phyloP scores from a whole-genome alignment of 768 basidiomycete species.

The Lanmaoa rubissima region DNA sequence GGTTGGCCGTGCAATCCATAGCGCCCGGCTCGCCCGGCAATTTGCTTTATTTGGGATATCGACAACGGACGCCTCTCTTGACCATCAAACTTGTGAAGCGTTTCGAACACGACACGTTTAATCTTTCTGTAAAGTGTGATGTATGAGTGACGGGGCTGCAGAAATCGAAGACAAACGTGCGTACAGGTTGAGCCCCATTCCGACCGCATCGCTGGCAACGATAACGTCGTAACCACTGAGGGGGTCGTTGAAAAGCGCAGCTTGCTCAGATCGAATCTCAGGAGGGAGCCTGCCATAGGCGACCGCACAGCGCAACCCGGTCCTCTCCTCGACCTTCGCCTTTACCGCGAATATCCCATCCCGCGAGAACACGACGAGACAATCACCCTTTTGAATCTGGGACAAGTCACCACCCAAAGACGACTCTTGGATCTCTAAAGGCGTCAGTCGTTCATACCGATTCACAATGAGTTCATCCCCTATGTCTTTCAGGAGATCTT shows the following conservation, averaged over 20 bases:
- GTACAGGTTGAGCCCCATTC: slow-evolving; percentile 97
- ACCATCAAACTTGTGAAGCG: slow-evolving; percentile 67
- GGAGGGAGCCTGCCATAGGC: slow-evolving; percentile 93
- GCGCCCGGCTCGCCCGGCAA: slow-evolving; percentile 91
- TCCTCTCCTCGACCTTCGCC: slow-evolving; percentile 62
- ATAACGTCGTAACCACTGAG: slow-evolving; percentile 84
- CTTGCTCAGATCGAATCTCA: slow-evolving; percentile 89
- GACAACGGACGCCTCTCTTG: slow-evolving; percentile 46
- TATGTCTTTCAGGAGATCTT: slow-evolving; percentile 62
- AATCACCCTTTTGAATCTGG: slow-evolving; percentile 77
- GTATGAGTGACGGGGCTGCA: neutral
- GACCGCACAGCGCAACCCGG: slow-evolving; percentile 81
- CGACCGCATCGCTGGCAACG: slow-evolving; percentile 92
- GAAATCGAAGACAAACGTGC: slow-evolving; percentile 25
- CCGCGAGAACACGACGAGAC: slow-evolving; percentile 84
- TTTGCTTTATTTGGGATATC: slow-evolving; percentile 84
- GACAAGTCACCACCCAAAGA: slow-evolving; percentile 61
- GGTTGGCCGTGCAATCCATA: slow-evolving; percentile 63
- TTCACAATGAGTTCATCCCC: slow-evolving; percentile 76
- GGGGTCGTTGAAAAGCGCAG: slow-evolving; percentile 85
- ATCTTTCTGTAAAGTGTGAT: slow-evolving; percentile 65
- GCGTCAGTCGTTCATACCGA: slow-evolving; percentile 88
- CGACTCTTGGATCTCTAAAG: slow-evolving; percentile 65
- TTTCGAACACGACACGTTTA: slow-evolving; percentile 77
- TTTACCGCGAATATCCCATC: slow-evolving; percentile 75